Conservation (phyloP, 306 rosid genomes). For the Dryas drummondii region DNA sequence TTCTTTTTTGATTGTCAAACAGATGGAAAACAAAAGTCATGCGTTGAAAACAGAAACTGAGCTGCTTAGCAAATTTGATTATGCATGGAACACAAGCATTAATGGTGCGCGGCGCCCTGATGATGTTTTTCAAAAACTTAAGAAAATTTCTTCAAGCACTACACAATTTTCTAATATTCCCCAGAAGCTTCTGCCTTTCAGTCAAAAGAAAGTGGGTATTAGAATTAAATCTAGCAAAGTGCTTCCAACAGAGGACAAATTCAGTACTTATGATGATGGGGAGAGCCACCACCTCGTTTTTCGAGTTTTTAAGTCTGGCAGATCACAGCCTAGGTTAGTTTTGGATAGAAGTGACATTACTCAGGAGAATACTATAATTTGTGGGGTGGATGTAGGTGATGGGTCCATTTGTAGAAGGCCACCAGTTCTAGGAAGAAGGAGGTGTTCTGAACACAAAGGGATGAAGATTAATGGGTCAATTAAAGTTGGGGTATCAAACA, state of each 20-base stretch:
- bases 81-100: slow-evolving; percentile 69
- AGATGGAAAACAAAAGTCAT: slow-evolving; percentile 68
- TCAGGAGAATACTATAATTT: slow-evolving; percentile 38
- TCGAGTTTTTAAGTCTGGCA: slow-evolving; percentile 59
- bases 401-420: slow-evolving; percentile 57
- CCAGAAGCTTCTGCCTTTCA: slow-evolving; percentile 52
- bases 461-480: slow-evolving; percentile 42
- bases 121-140: slow-evolving; percentile 58
- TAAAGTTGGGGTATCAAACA: slow-evolving; percentile 25
- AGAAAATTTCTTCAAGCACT: slow-evolving; percentile 44
- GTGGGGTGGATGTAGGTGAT: slow-evolving; percentile 56
- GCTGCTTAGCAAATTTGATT: slow-evolving; percentile 75
- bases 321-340: slow-evolving; percentile 59
- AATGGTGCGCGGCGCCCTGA: slow-evolving; percentile 60
- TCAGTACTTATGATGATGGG: slow-evolving; percentile 27
- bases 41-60: slow-evolving; percentile 59
- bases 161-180: slow-evolving; percentile 36
- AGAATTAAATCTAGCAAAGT: slow-evolving; percentile 51
- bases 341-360: slow-evolving; percentile 21
- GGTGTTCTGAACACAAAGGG: slow-evolving; percentile 83
- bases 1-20: slow-evolving; percentile 32
- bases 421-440: slow-evolving; percentile 65
- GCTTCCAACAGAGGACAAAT: slow-evolving; percentile 34
- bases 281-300: slow-evolving; percentile 47
- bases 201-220: slow-evolving; percentile 61